A percentile compares a stretch with the other conserved stretches of the same genome.
These are phyloP conservation scores for Mimosa pudica DNA, from an alignment of 306 rosid species.

Conservation along the genomic window DNA sequence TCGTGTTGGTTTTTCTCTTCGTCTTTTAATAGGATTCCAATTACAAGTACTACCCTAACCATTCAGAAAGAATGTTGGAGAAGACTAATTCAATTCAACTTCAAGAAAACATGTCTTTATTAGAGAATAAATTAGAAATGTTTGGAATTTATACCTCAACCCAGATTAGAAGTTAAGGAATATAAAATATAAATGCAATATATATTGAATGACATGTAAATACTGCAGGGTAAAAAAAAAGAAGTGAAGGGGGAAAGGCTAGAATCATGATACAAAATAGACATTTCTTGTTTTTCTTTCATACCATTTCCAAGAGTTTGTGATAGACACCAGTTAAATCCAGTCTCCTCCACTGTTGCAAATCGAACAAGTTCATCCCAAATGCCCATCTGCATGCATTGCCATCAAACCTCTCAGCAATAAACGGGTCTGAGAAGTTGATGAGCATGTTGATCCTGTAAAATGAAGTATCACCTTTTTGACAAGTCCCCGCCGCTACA, in stretches of 20 bases:
- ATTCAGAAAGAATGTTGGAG: neutral
- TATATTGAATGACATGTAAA: neutral
- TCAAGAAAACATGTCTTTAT: slow-evolving; percentile 2
- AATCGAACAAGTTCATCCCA: slow-evolving; percentile 91
- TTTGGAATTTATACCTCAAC: slow-evolving; percentile 15
- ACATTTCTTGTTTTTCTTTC: slow-evolving; percentile 4
- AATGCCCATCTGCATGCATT: slow-evolving; percentile 96
- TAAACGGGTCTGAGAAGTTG: slow-evolving; percentile 84
- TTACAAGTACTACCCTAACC: slow-evolving; percentile 4
- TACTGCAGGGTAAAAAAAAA: neutral
- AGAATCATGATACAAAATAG: slow-evolving; percentile 25
- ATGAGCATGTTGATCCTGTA: slow-evolving; percentile 65
- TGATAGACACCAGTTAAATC: slow-evolving; percentile 69
- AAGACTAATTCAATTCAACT: slow-evolving; percentile 20
- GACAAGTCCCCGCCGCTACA: slow-evolving; percentile 82
- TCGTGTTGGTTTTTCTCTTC: no score
- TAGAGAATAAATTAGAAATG: neutral
- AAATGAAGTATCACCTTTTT: slow-evolving; percentile 55
- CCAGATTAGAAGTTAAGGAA: slow-evolving; percentile 4
- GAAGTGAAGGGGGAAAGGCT: neutral
- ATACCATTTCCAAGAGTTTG: slow-evolving; percentile 75
- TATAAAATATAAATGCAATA: neutral
- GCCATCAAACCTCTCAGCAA: slow-evolving; percentile 66
- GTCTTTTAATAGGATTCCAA: no score
- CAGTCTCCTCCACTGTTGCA: slow-evolving; percentile 76